phyloP scores from a whole-genome alignment of 2,329 filamentous ascomycete genomes.

The Claviceps sp. region DNA sequence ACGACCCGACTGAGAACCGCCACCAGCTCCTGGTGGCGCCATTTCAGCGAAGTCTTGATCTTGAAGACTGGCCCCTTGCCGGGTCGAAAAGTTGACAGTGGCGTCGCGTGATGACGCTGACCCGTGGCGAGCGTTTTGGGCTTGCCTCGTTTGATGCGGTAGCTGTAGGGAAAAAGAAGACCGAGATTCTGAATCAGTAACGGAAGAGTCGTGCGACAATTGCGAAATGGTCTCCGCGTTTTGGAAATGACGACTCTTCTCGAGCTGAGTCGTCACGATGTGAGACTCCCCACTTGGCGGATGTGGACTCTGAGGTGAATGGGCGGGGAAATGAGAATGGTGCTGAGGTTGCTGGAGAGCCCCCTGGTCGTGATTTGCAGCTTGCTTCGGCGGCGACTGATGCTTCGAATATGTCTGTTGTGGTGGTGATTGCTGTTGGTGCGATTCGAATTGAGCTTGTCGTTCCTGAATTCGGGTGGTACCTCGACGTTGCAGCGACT shows the following conservation, averaged over 20 bases:
- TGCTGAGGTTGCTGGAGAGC: constrained; percentile 19
- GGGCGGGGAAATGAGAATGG: constrained; percentile 8
- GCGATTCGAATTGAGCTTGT: constrained; percentile 15
- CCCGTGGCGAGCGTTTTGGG: constrained; percentile 27
- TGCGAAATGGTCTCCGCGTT: constrained; percentile 50
- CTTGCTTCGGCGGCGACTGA: constrained; percentile 17
- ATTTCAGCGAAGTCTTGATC: constrained; percentile 27
- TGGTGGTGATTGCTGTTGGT: constrained; percentile 1
- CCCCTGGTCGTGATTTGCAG: constrained; percentile 19
- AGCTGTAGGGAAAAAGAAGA: constrained; percentile 30
- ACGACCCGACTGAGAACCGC: constrained; percentile 29
- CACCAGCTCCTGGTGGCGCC: constrained; percentile 28
- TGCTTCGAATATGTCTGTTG: constrained; percentile 1
- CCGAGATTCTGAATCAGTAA: constrained; percentile 33
- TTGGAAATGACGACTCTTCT: constrained; percentile 19
- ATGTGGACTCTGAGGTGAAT: constrained; percentile 12
- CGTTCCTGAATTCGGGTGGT: constrained; percentile 19
- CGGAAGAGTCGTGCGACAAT: constrained; percentile 46
- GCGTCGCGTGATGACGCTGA: constrained; percentile 21
- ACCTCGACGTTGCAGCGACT: constrained; percentile 13
- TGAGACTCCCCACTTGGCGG: constrained; percentile 24
- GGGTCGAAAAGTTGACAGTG: neutral
- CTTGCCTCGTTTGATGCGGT: constrained; percentile 30
- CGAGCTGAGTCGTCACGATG: constrained; percentile 22
- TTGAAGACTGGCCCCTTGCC: constrained; percentile 1